phyloP scores from a whole-genome alignment of 2,329 filamentous ascomycete genomes.

The Sphaerostilbella broomeana region DNA sequence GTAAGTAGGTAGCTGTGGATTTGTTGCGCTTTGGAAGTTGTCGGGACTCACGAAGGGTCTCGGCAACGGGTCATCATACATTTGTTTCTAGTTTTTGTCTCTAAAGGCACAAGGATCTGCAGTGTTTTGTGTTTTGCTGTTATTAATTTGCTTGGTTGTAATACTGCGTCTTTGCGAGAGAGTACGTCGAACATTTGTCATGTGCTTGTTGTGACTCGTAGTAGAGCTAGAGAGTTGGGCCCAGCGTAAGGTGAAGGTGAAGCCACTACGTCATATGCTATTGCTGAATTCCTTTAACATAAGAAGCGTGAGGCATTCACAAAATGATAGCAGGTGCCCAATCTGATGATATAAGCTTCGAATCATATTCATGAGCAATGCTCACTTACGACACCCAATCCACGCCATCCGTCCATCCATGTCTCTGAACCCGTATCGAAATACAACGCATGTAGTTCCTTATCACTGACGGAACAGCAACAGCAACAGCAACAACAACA shows the following conservation, averaged over 20 bases:
- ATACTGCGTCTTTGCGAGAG: constrained; percentile 10
- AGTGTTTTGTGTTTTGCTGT: constrained; percentile 20
- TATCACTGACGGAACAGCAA: too few species aligned
- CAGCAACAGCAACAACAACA: too few species aligned
- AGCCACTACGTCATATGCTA: too few species aligned
- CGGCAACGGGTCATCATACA: constrained; percentile 41
- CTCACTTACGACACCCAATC: neutral
- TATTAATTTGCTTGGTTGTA: constrained; percentile 12
- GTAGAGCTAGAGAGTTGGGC: too few species aligned
- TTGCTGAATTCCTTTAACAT: neutral
- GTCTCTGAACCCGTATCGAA: too few species aligned
- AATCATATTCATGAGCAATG: too few species aligned
- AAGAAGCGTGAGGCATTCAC: neutral
- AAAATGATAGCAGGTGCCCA: neutral
- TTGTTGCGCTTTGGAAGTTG: constrained; percentile 17
- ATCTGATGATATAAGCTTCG: neutral
- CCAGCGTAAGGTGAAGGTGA: too few species aligned
- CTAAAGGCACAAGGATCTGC: constrained; percentile 20
- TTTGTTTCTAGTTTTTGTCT: constrained; percentile 21
- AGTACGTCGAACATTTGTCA: too few species aligned
- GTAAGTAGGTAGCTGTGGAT: constrained; percentile 15
- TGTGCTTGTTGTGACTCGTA: too few species aligned
- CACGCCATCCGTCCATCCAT: neutral
- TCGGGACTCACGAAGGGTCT: constrained; percentile 30
- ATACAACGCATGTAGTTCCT: neutral